Evolutionary conservation across 768 basidiomycete genomes (phyloP), one percentile per base, ranked within the genome.

Genomic region (Lactarius indigo): DNA sequence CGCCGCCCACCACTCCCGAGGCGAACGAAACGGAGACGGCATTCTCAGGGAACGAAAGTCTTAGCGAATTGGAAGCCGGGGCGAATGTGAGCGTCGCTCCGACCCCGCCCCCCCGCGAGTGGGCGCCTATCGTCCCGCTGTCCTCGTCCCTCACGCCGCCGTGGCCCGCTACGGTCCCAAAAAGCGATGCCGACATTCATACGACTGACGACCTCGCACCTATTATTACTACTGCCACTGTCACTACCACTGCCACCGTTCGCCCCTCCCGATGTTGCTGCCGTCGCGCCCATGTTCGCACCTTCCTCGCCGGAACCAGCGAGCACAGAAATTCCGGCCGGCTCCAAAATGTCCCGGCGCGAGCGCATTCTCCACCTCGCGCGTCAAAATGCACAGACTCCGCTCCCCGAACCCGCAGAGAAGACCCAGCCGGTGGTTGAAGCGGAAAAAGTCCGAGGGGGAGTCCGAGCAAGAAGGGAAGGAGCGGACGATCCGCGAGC

Each of bases 301-400:
- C 20, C 31, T 31, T 33, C 55, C 30, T 2, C 26, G 33, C 12
- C 18, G 6, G n/a, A 15, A 28, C 42, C 31, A 17, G n/a, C n/a
- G 3, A 12, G 17, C 3, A n/a, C 13, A 1, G 31, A 18, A 23
- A 28, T 28, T 15, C n/a, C 56, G 17, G 18, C 1, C 8, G 20
- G 9, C 15, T 1, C 20, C 15, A 68, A 60, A 57, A 57, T 61
- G 35, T 63, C 65, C 15, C 68, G 68, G 30, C 68, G 68, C 41
- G 68, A 69, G n/a, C 65, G 65, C 23, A 67, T 69, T 23, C 65
- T 69, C 20, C 37, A 54, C 31, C 60, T 67, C 55, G 68, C 68
- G 10, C 68, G 68, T 28, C 65, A 69, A 31, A 67, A 69, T 42
- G 65, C 68, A 2, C 65, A 66, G 20, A 69, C 68, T 6, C 65